Base-by-base conservation (phyloP, 2,329 filamentous ascomycete species). In the Penicillium sp. region DNA sequence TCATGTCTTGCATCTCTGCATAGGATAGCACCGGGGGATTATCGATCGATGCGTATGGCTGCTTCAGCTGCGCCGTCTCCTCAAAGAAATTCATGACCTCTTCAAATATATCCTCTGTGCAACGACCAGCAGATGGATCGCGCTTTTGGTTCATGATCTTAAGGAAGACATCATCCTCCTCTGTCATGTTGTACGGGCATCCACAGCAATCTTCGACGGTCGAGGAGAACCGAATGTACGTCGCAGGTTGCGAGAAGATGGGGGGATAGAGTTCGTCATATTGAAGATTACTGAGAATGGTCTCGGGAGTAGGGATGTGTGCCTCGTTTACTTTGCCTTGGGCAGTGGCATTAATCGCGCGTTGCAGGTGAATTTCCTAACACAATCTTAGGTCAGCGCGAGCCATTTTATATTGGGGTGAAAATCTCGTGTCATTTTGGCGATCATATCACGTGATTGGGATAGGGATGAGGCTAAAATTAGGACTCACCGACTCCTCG, bases 141-240 rank as follows among this genome's bases (percentile, higher is more conserved):
- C 83, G 86, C 76, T 89, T 92, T 65, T 85, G 80, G 77, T 97
- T 99, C 78, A 94, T 88, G 63, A 84, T 82, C 69, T 88, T 89
- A 66, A 99, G 83, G 70, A 90, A 96, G 53, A 82, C 84, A 73
- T 91, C 89, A 77, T 99, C 94, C 69, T 96, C 91, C 62, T 88
- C 87, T 28, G 87, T 92, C 89, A 97, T 93, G 77, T 96, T 91
- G 86, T 99, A 99, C 67, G 88, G 85, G 71, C 88, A 89, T 67
- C 90, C 89, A 69, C 91, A 88, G 67, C 89, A 96, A 76, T 99
- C 94, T 77, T 99, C 94, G 59, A 99, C 93, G 3, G 94, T 99
- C 64, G 96, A 93, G 61, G 94, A 97, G 78, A 96, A 97, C 62
- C 93, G 91, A 72, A 99, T 96, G 76, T 97, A 97, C 59, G 92